phyloP scores from a whole-genome alignment of 805 yeast genomes.

The Blastobotrys attinorum region DNA sequence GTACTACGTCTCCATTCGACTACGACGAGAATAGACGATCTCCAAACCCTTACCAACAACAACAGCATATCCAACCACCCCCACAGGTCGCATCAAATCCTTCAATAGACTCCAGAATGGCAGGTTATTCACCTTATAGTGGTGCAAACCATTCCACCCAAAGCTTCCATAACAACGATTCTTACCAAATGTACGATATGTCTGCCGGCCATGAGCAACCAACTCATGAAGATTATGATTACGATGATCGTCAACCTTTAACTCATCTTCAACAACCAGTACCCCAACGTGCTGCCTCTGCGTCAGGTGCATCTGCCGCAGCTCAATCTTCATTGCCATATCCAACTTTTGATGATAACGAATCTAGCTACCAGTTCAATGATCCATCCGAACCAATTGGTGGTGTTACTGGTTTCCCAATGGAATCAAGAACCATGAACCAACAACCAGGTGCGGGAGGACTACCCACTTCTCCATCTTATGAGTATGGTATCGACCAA shows the following conservation, averaged over 20 bases:
- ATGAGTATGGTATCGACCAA: slow-evolving; percentile 2
- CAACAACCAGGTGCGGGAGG: background rate
- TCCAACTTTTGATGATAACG: slow-evolving; percentile 13
- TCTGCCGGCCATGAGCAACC: slow-evolving; percentile 8
- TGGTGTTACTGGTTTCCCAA: slow-evolving; percentile 21
- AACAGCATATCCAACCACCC: slow-evolving; percentile 1
- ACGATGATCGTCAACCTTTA: slow-evolving; percentile 16
- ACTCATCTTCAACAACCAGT: slow-evolving; percentile 17
- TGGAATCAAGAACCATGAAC: background rate
- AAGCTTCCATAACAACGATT: slow-evolving; percentile 6
- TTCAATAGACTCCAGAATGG: background rate
- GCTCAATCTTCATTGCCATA: slow-evolving; percentile 14
- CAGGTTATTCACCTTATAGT: slow-evolving; percentile 2
- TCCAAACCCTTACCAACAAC: too few relatives aligned
- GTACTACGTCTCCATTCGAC: too few relatives aligned
- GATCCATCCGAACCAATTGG: slow-evolving; percentile 19
- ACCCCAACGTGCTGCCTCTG: background rate
- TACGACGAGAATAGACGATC: too few relatives aligned
- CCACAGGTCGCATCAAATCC: slow-evolving; percentile 1
- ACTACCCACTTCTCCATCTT: background rate
- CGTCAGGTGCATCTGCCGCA: background rate
- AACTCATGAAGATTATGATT: slow-evolving; percentile 12
- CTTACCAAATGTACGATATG: slow-evolving; percentile 17
- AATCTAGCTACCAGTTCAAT: slow-evolving; percentile 2
- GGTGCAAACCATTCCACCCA: slow-evolving; percentile 2